A percentile compares a stretch with the other conserved stretches of the same genome.
phyloP scores from a whole-genome alignment of 2,329 filamentous ascomycete species.

The Xylaria sp. region DNA sequence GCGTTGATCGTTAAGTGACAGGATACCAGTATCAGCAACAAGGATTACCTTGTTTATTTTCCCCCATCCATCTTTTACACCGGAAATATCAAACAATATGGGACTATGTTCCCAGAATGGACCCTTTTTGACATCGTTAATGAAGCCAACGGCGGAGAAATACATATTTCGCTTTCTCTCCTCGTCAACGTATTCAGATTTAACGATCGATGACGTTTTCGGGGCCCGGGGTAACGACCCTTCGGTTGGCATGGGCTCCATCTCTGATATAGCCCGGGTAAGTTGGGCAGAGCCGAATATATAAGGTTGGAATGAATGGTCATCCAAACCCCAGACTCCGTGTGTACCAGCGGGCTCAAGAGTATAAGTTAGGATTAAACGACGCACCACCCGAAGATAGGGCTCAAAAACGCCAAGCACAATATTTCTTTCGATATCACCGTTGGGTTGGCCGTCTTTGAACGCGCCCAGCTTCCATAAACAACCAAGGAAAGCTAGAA shows the following conservation, averaged over 20 bases:
- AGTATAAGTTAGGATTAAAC: slow-evolving; percentile 88
- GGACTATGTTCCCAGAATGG: slow-evolving; percentile 98
- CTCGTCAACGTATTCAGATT: slow-evolving; percentile 69
- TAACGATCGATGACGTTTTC: slow-evolving; percentile 75
- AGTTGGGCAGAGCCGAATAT: slow-evolving; percentile 95
- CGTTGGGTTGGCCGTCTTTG: slow-evolving; percentile 60
- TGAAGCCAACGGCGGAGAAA: slow-evolving; percentile 95
- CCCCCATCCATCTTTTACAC: slow-evolving; percentile 91
- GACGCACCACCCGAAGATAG: slow-evolving; percentile 77
- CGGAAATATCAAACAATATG: slow-evolving; percentile 92
- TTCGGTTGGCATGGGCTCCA: slow-evolving; percentile 75
- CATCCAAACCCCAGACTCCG: slow-evolving; percentile 98
- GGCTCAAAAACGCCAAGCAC: slow-evolving; percentile 85
- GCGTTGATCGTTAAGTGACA: not conserved
- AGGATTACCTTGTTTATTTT: slow-evolving; percentile 86
- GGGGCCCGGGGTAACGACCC: slow-evolving; percentile 80
- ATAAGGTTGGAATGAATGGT: slow-evolving; percentile 93
- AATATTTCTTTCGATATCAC: slow-evolving; percentile 78
- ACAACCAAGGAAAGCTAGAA: slow-evolving; percentile 87
- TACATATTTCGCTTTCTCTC: slow-evolving; percentile 82
- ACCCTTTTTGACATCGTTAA: slow-evolving; percentile 94
- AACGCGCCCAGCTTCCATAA: slow-evolving; percentile 93
- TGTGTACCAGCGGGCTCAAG: slow-evolving; percentile 96
- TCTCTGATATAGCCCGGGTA: slow-evolving; percentile 74
- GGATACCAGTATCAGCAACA: not conserved